Base-by-base conservation (phyloP, 2,329 filamentous ascomycete genomes). In the Hypoxylon sp. region DNA sequence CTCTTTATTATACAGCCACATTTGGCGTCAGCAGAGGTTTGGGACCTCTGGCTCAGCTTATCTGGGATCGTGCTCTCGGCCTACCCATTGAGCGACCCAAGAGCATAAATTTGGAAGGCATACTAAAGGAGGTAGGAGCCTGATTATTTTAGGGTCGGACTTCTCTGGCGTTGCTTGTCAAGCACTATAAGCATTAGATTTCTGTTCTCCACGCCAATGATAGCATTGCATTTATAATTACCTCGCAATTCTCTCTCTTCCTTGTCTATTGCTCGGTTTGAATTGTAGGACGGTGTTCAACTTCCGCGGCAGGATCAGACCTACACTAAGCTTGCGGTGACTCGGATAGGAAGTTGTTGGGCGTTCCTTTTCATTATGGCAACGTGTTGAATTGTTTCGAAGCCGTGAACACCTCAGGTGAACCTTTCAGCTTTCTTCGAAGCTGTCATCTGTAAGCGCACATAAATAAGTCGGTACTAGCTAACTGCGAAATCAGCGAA, bases 21-120 rank as follows among this genome's bases (percentile, higher is more conserved):
- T 92, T 92, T 71, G 90, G 89, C 68, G 89, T 92, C 11, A 90
- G 87, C 67, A 83, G 89, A 73, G 89, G 89, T 58, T 85, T 99
- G 15, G 96, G 96, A 6, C 96, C 96, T 21, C 86, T 99, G 53
- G 94, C 94, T 47, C 96, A 99, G 82, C 86, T 99, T 71, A 92
- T 99, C 79, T 98, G 96, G 96, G 95, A 98, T 80, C 89, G 96
- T 54, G 94, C 94, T 15, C 83, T 99, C 70, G 96, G 96, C 59
- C 85, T 98, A 78, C 96, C 96, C 10, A 99, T 99, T 77, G 96
- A 99, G 89, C 87, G 95, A 69, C 96, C 96, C 54, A 99, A 99
- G 92, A 97, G 93, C 82, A 97, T 98, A 79, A 96, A 97, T 82
- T 85, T 99, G 62, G 87, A 93, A 80, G 95, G 95, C 10, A 83